A percentile compares a stretch with the other conserved stretches of the same genome.
Conservation (phyloP, 345 rosid species). For the Syzygium grande region DNA sequence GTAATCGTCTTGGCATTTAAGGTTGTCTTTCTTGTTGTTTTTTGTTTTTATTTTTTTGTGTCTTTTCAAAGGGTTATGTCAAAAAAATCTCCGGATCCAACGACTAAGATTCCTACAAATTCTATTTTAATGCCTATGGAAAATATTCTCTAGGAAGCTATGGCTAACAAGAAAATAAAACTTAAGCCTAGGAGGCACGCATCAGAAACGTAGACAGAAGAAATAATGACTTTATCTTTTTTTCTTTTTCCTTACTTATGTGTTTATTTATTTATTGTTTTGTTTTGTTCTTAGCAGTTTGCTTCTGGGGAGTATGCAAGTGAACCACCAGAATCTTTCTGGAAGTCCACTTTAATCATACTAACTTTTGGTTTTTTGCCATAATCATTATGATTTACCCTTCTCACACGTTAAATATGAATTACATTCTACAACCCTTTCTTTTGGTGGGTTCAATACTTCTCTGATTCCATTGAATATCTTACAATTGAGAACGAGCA, state of each 20-base stretch:
- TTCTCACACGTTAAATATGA: not conserved
- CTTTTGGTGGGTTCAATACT: not conserved
- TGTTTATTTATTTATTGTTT: not conserved
- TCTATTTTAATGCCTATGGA: not conserved
- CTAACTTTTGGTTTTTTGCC: not conserved
- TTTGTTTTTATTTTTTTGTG: not conserved
- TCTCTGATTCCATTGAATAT: not conserved
- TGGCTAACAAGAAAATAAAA: not conserved
- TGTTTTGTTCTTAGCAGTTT: not conserved
- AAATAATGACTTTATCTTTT: not conserved
- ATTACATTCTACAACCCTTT: not conserved
- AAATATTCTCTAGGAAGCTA: not conserved
- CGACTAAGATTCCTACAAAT: not conserved
- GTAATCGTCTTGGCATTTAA: not conserved
- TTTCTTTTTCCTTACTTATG: no score
- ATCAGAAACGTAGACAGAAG: not conserved
- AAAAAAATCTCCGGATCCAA: not conserved
- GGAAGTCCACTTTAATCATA: not conserved
- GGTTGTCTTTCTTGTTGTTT: not conserved
- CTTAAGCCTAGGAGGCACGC: not conserved
- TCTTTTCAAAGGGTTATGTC: not conserved
- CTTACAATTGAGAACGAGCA: not conserved
- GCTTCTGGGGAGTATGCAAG: conserved; percentile 10
- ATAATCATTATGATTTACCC: not conserved
- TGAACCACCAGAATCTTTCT: conserved; percentile 6